These are phyloP conservation scores for Diutina siamensis DNA, from an alignment of 1,139 yeast species.

Conservation along the genomic window DNA sequence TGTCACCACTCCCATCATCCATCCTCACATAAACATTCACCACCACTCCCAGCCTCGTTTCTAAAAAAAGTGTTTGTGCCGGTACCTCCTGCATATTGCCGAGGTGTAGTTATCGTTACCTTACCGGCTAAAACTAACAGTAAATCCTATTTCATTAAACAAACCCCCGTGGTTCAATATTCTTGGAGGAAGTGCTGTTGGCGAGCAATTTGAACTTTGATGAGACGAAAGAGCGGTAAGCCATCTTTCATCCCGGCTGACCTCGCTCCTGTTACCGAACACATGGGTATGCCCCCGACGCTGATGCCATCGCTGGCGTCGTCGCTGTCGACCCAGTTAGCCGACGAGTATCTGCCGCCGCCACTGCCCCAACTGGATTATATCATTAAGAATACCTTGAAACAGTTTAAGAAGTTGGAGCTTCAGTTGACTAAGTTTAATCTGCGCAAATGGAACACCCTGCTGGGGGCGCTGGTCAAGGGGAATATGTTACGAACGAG, in stretches of 20 bases:
- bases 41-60: neutral
- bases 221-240: neutral
- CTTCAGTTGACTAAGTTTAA: conserved; percentile 35
- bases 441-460: conserved; percentile 25
- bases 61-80: neutral
- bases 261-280: conserved; percentile 5
- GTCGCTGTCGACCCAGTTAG: neutral
- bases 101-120: neutral
- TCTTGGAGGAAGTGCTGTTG: too few relatives aligned
- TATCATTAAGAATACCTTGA: conserved; percentile 13
- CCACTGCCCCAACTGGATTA: conserved; percentile 7
- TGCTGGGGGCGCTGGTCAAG: conserved; percentile 31
- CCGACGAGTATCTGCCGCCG: neutral
- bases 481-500: conserved; percentile 58
- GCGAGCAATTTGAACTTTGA: neutral
- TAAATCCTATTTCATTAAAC: too few relatives aligned
- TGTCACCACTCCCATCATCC: too few relatives aligned
- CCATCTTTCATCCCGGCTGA: neutral
- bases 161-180: too few relatives aligned
- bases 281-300: neutral
- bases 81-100: neutral
- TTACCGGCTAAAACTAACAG: neutral
- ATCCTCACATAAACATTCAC: neutral
- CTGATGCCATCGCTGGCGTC: neutral
- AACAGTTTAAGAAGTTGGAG: conserved; percentile 34